Conservation (phyloP, 2,329 filamentous ascomycete species). For the Graphilbum sp. region DNA sequence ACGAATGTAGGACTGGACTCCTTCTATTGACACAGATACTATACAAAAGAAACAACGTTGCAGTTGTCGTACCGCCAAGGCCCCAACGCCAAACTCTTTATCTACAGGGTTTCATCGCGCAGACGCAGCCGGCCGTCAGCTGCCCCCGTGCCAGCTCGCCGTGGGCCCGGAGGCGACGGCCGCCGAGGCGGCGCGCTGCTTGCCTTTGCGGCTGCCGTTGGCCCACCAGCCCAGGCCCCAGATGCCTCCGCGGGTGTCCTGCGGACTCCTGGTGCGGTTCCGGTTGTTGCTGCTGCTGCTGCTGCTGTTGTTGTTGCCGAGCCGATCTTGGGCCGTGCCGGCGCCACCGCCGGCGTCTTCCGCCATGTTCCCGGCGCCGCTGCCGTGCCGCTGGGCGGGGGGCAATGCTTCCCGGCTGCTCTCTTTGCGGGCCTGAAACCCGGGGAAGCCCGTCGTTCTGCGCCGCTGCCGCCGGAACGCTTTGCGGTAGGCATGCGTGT, state of each 20-base stretch:
- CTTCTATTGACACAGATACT: too few relatives aligned
- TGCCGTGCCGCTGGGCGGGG: too few relatives aligned
- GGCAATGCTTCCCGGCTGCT: constrained; percentile 16
- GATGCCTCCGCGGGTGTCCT: constrained; percentile 34
- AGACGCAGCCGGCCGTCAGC: too few relatives aligned
- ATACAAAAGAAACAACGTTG: too few relatives aligned
- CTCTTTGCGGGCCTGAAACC: constrained; percentile 35
- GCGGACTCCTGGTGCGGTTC: constrained; percentile 15
- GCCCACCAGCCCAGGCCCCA: constrained; percentile 41
- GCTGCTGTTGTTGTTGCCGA: not conserved
- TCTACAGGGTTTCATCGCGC: too few relatives aligned
- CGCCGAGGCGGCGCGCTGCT: too few relatives aligned
- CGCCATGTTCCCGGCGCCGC: too few relatives aligned
- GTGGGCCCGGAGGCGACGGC: too few relatives aligned
- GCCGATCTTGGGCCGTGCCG: not conserved
- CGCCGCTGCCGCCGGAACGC: constrained; percentile 25
- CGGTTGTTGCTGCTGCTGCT: not conserved
- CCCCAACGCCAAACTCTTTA: too few relatives aligned
- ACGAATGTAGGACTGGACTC: too few relatives aligned
- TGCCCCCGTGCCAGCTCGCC: too few relatives aligned
- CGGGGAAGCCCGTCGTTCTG: constrained; percentile 45
- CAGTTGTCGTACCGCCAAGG: too few relatives aligned
- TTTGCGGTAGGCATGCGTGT: not conserved
- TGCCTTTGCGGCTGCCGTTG: constrained; percentile 5
- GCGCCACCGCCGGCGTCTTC: not conserved